Percentiles rank a stretch among this genome's conserved stretches.
Conservation (phyloP, 306 rosid genomes). For the Fragaria ananassa region DNA sequence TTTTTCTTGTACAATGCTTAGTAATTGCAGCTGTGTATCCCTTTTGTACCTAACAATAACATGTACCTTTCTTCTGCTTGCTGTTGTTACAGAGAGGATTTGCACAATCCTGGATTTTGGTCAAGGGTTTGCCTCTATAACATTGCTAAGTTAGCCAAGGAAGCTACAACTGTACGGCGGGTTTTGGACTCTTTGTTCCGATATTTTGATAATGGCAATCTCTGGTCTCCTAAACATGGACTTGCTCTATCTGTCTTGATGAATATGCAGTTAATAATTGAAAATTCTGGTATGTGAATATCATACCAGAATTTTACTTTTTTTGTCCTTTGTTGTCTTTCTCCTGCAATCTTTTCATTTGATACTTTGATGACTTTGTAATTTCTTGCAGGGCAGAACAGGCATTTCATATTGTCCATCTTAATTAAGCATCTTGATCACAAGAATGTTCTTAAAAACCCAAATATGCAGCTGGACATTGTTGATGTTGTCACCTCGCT, state of each 20-base stretch:
- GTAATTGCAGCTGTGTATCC: constrained; percentile 14
- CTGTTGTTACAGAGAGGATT: constrained; percentile 41
- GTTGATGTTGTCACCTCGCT: constrained; percentile 28
- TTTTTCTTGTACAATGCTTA: constrained; percentile 16
- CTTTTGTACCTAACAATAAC: constrained; percentile 1
- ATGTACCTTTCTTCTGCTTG: constrained; percentile 18
- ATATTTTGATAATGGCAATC: constrained; percentile 52
- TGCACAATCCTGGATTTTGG: constrained; percentile 51
- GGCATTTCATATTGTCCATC: constrained; percentile 28
- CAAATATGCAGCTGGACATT: constrained; percentile 27
- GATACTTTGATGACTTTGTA: constrained; percentile 4
- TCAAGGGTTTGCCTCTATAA: constrained; percentile 60
- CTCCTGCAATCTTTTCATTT: not conserved
- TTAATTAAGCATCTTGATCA: constrained; percentile 33
- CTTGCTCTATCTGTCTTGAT: constrained; percentile 56
- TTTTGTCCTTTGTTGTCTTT: not conserved
- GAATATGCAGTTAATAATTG: constrained; percentile 59
- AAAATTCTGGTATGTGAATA: constrained; percentile 49
- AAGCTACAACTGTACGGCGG: constrained; percentile 65
- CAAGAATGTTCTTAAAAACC: constrained; percentile 32
- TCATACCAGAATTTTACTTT: constrained; percentile 7
- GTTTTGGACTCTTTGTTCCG: constrained; percentile 65
- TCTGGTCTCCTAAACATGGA: constrained; percentile 67
- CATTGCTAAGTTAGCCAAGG: constrained; percentile 75
- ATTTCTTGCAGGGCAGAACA: constrained; percentile 22